Evolutionary conservation across 2,329 filamentous ascomycete genomes (phyloP), one percentile per base, ranked within the genome.

Genomic region (Exutisphaerella laricina): DNA sequence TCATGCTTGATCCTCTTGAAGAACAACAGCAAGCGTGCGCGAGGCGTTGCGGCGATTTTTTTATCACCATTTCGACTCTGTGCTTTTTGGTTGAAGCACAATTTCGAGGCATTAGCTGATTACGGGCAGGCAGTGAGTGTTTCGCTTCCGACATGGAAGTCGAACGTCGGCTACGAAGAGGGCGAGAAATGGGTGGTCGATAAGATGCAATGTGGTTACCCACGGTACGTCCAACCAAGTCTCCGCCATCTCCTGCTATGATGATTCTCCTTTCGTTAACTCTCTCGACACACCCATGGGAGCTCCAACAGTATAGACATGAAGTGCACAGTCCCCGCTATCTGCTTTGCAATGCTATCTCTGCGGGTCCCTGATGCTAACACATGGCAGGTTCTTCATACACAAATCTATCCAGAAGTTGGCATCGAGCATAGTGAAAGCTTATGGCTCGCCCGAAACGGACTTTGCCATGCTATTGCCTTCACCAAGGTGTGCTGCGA

Each of bases 121-220:
- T n/a, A n/a, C n/a, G n/a, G n/a, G n/a, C n/a, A n/a, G n/a, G 92
- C 90, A 52, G 87, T 97, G 53, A 97, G 90, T 65, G 90, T 97
- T 30, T 97, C 92, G 12, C 72, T 98, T 18, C 92, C 92, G 28
- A 94, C 88, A 68, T 98, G 92, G 92, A 76, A 75, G 53, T 75
- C 88, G 53, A 97, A 94, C 58, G 74, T 98, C 28, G 90, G 80
- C 29, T 98, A 98, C 61, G 92, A 98, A 65, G 88, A 98, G 66
- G 90, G 88, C 38, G 77, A 94, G 62, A 72, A 82, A 43, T 92
- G 87, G 83, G 86, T 98, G n/a, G 52, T 92, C 13, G 77, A 75
- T 50, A 84, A 82, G 61, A 84, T 98, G 88, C 75, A 79, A 52
- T 94, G 85, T 32, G 92, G 92, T 25, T 98, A 98, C 66, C 92